Base-by-base conservation (phyloP, 2,329 filamentous ascomycete genomes). In the Colletotrichum eremochloae region DNA sequence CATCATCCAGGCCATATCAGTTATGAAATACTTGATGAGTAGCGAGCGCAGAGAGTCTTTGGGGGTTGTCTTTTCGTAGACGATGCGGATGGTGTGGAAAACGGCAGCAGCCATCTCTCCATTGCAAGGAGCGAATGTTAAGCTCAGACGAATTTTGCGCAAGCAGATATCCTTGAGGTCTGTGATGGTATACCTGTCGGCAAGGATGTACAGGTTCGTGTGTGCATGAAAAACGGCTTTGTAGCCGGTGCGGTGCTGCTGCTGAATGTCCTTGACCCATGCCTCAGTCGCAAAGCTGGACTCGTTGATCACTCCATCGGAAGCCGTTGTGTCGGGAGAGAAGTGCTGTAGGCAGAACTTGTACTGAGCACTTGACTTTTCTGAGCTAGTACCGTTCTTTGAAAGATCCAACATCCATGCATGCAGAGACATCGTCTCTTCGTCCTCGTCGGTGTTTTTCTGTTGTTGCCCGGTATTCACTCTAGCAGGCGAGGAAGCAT, bases 1-100 rank as follows among this genome's bases (percentile, higher is more conserved):
- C 44, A 38, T 62, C 31, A 50, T 62, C 44, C 60, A 50, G 31
- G 38, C 44, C 60, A 62, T 50, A 4, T 29, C 44, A 8, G 60
- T 50, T n/a, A 50, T 20, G 15, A 31, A 62, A 44, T 24, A 62
- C 8, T 38, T 33, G 12, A 38, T 1, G 18, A 62, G 42, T 12
- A 62, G 12, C 11, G 8, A 24, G 5, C 60, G 5, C 5, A 62
- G 33, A 62, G n/a, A 11, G 15, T 50, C 29, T 3, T n/a, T 18
- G 40, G 14, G 11, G 29, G 14, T 5, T 7, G 40, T 61, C 1
- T 46, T 61, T 2, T 9, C 11, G 20, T 62, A 62, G 5, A 50
- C 31, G 7, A 24, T 12, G 14, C 8, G 20, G 4, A 38, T 38
- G 0, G 31, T 50, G 2, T 20, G 44, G 12, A 24, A 2, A 3